These are phyloP conservation scores for Colletotrichum higginsianum DNA, from an alignment of 2,329 filamentous ascomycete genomes.

Conservation along the genomic window DNA sequence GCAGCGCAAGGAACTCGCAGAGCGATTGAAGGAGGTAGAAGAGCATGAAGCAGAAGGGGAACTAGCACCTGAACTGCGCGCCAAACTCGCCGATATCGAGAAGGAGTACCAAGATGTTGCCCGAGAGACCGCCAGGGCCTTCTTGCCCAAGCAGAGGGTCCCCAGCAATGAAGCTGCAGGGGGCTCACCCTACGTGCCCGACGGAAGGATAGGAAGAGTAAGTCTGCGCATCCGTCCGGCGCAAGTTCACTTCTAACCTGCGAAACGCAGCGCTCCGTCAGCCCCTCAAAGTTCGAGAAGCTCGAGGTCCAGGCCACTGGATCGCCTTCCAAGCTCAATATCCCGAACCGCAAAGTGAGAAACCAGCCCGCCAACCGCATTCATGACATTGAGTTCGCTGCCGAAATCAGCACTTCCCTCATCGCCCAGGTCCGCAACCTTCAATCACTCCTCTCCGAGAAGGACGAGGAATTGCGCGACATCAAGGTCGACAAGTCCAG, in stretches of 20 bases:
- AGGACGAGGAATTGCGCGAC: slow-evolving; percentile 87
- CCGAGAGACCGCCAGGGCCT: slow-evolving; percentile 88
- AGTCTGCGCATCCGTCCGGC: slow-evolving; percentile 47
- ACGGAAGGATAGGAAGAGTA: slow-evolving; percentile 68
- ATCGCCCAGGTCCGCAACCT: slow-evolving; percentile 94
- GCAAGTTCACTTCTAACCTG: slow-evolving; percentile 28
- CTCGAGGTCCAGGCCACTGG: slow-evolving; percentile 88
- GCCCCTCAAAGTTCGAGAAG: slow-evolving; percentile 84
- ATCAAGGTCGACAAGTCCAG: slow-evolving; percentile 81
- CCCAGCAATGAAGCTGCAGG: slow-evolving; percentile 75
- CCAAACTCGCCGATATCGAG: slow-evolving; percentile 88
- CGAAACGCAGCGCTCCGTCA: slow-evolving; percentile 73
- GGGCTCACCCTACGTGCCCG: slow-evolving; percentile 68
- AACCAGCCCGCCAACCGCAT: slow-evolving; percentile 91
- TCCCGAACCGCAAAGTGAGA: slow-evolving; percentile 88
- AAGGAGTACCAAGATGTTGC: slow-evolving; percentile 96
- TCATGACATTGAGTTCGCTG: slow-evolving; percentile 98
- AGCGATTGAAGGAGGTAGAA: slow-evolving; percentile 88
- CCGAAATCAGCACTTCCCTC: slow-evolving; percentile 95
- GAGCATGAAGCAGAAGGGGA: slow-evolving; percentile 82
- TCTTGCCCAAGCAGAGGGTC: slow-evolving; percentile 87
- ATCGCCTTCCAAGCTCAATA: slow-evolving; percentile 90
- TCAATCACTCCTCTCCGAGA: slow-evolving; percentile 86
- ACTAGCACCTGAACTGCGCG: slow-evolving; percentile 85
- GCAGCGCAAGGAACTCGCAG: slow-evolving; percentile 86